Evolutionary conservation across 805 yeast genomes (phyloP).

Genomic region (Grigorovia humatica): DNA sequence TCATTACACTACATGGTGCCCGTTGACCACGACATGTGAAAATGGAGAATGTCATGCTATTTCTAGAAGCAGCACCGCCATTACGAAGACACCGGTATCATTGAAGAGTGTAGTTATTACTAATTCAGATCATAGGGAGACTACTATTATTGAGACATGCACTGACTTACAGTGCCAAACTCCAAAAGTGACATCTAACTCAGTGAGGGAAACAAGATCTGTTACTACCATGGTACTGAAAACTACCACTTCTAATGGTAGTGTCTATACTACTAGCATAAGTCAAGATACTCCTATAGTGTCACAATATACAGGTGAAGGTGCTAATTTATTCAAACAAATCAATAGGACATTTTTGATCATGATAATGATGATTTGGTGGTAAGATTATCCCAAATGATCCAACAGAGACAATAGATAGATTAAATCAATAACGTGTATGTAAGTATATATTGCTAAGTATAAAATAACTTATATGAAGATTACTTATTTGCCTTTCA

Average conservation of each 20-base stretch:
- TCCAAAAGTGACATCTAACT: not conserved
- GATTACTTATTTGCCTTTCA: conserved; percentile 22
- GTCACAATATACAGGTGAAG: not conserved
- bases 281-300: not conserved
- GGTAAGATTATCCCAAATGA: not conserved
- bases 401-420: not conserved
- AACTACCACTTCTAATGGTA: no score
- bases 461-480: not conserved
- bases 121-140: not conserved
- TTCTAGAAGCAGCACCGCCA: not conserved
- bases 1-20: conserved; percentile 24
- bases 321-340: not conserved
- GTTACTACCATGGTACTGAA: not conserved
- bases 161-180: not conserved
- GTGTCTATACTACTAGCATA: not conserved
- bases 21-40: conserved; percentile 6
- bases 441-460: no score
- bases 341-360: not conserved
- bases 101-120: not conserved
- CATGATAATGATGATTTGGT: not conserved
- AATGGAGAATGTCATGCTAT: not conserved
- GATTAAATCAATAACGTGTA: no score
- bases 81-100: not conserved
- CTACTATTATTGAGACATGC: not conserved
- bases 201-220: not conserved